Evolutionary conservation across 768 basidiomycete genomes (phyloP), one percentile per base, ranked within the genome.

Genomic region (Mycena maculata): DNA sequence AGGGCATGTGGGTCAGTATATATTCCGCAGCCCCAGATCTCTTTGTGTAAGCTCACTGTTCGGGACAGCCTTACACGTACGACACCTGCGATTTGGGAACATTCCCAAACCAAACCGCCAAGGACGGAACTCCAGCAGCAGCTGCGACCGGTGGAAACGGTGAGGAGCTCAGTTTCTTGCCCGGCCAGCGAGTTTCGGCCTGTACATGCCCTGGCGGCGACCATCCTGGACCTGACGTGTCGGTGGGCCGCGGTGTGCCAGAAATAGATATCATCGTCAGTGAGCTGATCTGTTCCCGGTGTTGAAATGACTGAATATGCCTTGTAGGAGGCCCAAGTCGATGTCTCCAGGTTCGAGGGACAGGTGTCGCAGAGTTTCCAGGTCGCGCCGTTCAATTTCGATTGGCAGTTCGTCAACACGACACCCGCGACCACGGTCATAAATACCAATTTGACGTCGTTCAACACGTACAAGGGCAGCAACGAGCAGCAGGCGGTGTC

Each of bases 171-270:
- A 95, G 93, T 54, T 91, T 82, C 72, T 87, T 95, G 18, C 93
- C 94, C 4, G 97, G 96, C 0, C 97, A 98, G 75, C 87, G 91
- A 48, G 76, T 94, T 18, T 93, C 93, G 1, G 86, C 94, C 1
- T 99, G 96, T 78, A 96, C 95, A 3, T 99, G 96, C 76, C 79
- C 91, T 0, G 89, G 88, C 15, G 87, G 88, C 30, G 93, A 94
- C 71, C 96, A 99, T 75, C 96, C 96, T 2, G 96, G 96, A 13
- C 96, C 96, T 4, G 83, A 73, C 65, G 83, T 84, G 59, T 84
- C 78, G 30, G 81, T 80, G 18, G 94, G 94, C 20, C 88, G 96
- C 56, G 89, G 89, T 33, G 93, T 91, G 1, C 96, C 97, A 2
- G 97, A 99, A 82, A 95, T 98, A 71, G 96, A n/a, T 44, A 16